Conservation (phyloP, 2,329 filamentous ascomycete genomes). For the Fusarium begoniae region DNA sequence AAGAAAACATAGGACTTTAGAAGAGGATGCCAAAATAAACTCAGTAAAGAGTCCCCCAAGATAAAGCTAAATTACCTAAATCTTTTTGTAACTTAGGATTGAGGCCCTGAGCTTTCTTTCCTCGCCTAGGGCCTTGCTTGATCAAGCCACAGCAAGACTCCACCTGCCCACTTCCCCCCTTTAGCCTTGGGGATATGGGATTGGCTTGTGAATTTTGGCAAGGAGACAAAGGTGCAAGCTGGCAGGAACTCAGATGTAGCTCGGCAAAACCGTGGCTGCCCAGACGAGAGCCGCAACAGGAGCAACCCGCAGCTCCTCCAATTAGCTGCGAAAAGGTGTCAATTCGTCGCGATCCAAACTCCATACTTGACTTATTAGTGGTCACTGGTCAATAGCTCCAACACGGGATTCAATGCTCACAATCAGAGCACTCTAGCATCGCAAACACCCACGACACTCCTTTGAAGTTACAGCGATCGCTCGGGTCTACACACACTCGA, state of each 20-base stretch:
- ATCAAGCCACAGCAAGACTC: constrained; percentile 23
- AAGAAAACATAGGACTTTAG: too few relatives aligned
- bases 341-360: constrained; percentile 40
- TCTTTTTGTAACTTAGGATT: too few relatives aligned
- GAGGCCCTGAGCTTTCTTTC: too few relatives aligned
- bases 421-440: constrained; percentile 9
- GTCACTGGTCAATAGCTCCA: constrained; percentile 28
- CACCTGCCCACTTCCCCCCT: constrained; percentile 31
- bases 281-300: constrained; percentile 13
- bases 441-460: constrained; percentile 24
- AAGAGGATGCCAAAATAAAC: too few relatives aligned
- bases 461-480: constrained; percentile 15
- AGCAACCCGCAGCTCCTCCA: constrained; percentile 13
- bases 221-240: constrained; percentile 20
- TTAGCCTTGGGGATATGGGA: constrained; percentile 23
- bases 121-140: neutral
- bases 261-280: constrained; percentile 40
- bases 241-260: constrained; percentile 20
- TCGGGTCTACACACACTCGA: constrained; percentile 4
- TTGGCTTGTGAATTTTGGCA: constrained; percentile 32
- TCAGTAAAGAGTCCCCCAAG: too few relatives aligned
- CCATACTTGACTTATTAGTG: constrained; percentile 10
- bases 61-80: too few relatives aligned
- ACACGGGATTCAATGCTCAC: constrained; percentile 21
- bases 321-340: constrained; percentile 44